Conservation (phyloP, 1,284 basidiomycete species). For the Ceratobasidium sp. region DNA sequence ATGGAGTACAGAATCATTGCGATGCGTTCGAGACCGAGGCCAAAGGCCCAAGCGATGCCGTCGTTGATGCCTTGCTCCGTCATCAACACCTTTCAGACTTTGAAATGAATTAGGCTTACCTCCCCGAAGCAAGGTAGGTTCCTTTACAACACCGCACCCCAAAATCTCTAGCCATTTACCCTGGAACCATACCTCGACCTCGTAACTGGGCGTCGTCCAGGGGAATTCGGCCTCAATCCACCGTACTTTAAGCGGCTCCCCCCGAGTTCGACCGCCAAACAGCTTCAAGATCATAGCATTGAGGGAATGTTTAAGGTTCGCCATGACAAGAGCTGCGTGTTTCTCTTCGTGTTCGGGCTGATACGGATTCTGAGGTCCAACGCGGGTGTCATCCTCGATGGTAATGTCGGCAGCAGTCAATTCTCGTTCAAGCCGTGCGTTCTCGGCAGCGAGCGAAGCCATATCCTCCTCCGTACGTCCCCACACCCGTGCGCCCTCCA, state of each 20-base stretch:
- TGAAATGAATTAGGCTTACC: constrained; percentile 65
- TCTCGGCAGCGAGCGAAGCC: constrained; percentile 59
- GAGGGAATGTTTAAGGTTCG: constrained; percentile 91
- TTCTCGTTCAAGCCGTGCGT: constrained; percentile 70
- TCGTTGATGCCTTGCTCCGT: constrained; percentile 73
- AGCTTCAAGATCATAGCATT: constrained; percentile 89
- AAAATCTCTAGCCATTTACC: constrained; percentile 98
- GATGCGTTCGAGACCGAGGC: constrained; percentile 96
- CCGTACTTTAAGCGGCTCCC: constrained; percentile 83
- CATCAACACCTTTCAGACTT: neutral
- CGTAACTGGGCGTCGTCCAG: constrained; percentile 97
- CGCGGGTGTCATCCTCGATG: constrained; percentile 87
- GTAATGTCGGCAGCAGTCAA: constrained; percentile 79
- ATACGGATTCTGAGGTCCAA: constrained; percentile 82
- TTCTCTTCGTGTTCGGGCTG: constrained; percentile 82
- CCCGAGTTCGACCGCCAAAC: constrained; percentile 73
- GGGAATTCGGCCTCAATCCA: constrained; percentile 99
- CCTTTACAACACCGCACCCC: constrained; percentile 92
- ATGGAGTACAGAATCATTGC: constrained; percentile 98
- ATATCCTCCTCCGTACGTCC: constrained; percentile 68
- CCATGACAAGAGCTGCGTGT: constrained; percentile 78
- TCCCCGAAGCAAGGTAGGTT: constrained; percentile 88
- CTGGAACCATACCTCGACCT: constrained; percentile 97
- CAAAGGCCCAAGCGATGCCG: constrained; percentile 98
- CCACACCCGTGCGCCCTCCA: constrained; percentile 94